Evolutionary conservation across 177 flowering plant genomes (phyloP).

Genomic region (Vitis hybrid): DNA sequence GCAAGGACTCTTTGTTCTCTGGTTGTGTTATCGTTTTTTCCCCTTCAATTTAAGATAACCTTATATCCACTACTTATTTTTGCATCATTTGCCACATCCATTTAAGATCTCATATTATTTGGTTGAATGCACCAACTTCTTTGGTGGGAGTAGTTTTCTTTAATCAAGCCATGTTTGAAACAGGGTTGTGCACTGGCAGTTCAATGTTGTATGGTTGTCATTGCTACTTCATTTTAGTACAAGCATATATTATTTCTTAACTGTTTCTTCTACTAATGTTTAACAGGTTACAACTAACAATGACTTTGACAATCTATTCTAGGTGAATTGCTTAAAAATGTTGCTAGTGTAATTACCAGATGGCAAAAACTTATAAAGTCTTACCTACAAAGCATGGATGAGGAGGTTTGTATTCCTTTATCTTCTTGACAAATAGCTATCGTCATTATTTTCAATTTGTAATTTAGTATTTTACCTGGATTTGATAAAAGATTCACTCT

Average conservation of each 20-base stretch:
- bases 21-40: too few species aligned
- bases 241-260: not conserved
- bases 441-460: not conserved
- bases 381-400: constrained; percentile 66
- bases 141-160: too few species aligned
- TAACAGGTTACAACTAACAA: too few species aligned
- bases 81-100: too few species aligned
- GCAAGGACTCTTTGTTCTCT: too few species aligned
- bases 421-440: not conserved
- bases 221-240: not conserved
- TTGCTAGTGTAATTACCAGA: constrained; percentile 30
- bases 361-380: constrained; percentile 74
- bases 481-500: not conserved
- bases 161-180: too few species aligned
- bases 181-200: too few species aligned
- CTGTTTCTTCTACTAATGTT: not conserved
- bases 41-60: too few species aligned
- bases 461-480: not conserved
- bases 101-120: too few species aligned
- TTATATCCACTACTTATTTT: too few species aligned
- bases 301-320: constrained; percentile 12
- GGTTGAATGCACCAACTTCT: too few species aligned
- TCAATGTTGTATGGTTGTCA: too few species aligned
- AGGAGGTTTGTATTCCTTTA: constrained; percentile 58
- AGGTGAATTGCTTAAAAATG: constrained; percentile 63